A percentile compares a stretch with the other conserved stretches of the same genome.
phyloP scores from a whole-genome alignment of 495 filamentous ascomycete species.

The Penicillium silybi region DNA sequence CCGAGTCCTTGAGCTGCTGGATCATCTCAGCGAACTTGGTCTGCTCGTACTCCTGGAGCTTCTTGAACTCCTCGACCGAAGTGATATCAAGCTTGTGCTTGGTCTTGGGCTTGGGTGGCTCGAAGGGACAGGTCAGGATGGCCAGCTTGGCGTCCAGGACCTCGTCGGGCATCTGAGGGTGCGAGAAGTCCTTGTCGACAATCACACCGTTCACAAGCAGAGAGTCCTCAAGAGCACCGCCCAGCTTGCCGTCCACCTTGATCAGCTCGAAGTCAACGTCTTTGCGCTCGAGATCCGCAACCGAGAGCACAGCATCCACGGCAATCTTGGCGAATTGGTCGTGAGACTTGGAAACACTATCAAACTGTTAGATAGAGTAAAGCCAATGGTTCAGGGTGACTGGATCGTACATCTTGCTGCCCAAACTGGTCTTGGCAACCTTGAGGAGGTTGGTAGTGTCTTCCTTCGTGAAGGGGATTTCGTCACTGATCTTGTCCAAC shows the following conservation, averaged over 20 bases:
- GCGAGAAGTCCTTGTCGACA: slow-evolving; percentile 99
- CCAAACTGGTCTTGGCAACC: slow-evolving; percentile 93
- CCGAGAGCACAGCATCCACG: slow-evolving; percentile 92
- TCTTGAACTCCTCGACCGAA: slow-evolving; percentile 95
- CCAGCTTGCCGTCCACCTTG: slow-evolving; percentile 98
- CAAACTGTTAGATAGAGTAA: slow-evolving; percentile 21
- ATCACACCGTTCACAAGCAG: slow-evolving; percentile 96
- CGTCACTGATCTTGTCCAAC: slow-evolving; percentile 89
- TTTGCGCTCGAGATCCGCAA: slow-evolving; percentile 92
- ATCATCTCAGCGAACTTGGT: slow-evolving; percentile 99
- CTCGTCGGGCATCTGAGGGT: slow-evolving; percentile 96
- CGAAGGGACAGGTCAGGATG: slow-evolving; percentile 96
- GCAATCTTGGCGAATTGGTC: slow-evolving; percentile 97
- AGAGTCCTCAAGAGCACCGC: slow-evolving; percentile 90
- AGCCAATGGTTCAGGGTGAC: neutral
- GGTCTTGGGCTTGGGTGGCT: slow-evolving; percentile 99
- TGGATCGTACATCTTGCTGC: slow-evolving; percentile 78
- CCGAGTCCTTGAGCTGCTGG: slow-evolving; percentile 92
- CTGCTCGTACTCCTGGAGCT: slow-evolving; percentile 88
- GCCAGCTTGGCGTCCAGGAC: slow-evolving; percentile 93
- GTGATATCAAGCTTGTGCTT: slow-evolving; percentile 99
- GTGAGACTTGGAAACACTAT: slow-evolving; percentile 89
- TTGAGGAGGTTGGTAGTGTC: slow-evolving; percentile 79
- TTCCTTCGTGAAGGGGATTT: slow-evolving; percentile 75
- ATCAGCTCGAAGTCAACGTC: slow-evolving; percentile 99